phyloP scores from a whole-genome alignment of 257 asterid species.

The Echium plantagineum region DNA sequence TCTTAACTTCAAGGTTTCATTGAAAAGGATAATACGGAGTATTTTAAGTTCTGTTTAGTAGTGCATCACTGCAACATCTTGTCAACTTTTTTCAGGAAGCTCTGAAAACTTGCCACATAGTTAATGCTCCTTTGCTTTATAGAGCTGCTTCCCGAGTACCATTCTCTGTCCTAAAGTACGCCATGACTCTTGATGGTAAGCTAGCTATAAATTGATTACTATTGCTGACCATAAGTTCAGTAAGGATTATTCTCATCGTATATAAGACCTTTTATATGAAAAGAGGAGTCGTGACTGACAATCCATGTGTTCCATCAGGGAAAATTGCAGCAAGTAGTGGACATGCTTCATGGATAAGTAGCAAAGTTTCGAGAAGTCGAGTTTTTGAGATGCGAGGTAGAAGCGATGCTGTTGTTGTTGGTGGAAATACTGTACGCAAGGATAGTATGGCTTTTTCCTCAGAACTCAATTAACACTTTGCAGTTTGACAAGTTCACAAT shows the following conservation, averaged over 20 bases:
- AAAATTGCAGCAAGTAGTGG: constrained; percentile 95
- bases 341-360: constrained; percentile 97
- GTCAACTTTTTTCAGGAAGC: constrained; percentile 49
- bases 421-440: constrained; percentile 96
- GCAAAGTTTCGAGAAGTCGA: constrained; percentile 66
- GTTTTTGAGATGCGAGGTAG: constrained; percentile 91
- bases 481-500: constrained; percentile 8
- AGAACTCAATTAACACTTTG: constrained; percentile 16
- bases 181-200: constrained; percentile 99
- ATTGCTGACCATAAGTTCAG: background rate
- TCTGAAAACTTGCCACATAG: constrained; percentile 69
- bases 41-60: constrained; percentile 1
- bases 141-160: constrained; percentile 89
- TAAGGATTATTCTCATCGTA: background rate
- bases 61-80: constrained; percentile 9
- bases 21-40: too few relatives aligned
- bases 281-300: constrained; percentile 1
- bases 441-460: constrained; percentile 63
- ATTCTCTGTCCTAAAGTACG: constrained; percentile 87
- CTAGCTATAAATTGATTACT: constrained; percentile 17
- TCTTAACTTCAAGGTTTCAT: too few relatives aligned
- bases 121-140: constrained; percentile 93
- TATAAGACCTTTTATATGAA: background rate
- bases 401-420: constrained; percentile 96
- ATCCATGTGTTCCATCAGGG: constrained; percentile 29